Evolutionary conservation across 352 stramenopile genomes (phyloP), one percentile per base, ranked within the genome.

Genomic region (Pythium aphanidermatum): DNA sequence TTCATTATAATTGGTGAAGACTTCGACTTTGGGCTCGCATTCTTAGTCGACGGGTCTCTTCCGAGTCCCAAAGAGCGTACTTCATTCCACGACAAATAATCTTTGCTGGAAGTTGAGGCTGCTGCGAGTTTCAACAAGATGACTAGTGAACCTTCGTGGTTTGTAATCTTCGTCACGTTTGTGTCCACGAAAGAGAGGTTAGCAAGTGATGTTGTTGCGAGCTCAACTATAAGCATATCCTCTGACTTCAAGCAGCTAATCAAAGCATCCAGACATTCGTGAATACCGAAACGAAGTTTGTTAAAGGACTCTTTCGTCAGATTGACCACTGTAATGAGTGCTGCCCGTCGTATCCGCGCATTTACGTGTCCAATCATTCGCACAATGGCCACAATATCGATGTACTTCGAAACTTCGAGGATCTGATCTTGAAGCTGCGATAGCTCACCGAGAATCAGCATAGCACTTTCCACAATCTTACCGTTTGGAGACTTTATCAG

Each of bases 301-400:
- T 88, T 88, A 40, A 88, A 87, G 0, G 79, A 85, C 43, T 88
- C 75, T 13, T 79, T 81, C 4, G 76, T 91, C 8, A 88, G 47
- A 51, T 84, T 65, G 2, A 77, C 36, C 3, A 84, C 58, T 4
- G 78, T 71, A 11, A 68, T 49, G 25, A 91, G 47, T 28, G 71
- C 68, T 0, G 79, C 75, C 33, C 71, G 60, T 32, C 68, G 51
- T 27, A 91, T 80, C 13, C 74, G 70, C 17, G 54, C 40, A 36
- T 88, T 88, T 3, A 85, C 34, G 34, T 85, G 71, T 21, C 72
- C 63, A 2, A 87, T 41, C 55, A 91, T 70, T 10, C 58, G 65
- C 5, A 91, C 71, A 16, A 91, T 68, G 0, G 64, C 60, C 4
- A 82, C 17, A 4, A 81, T 64, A 28, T 91, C 75, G 21, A 91